A percentile compares a stretch with the other conserved stretches of the same genome.
Evolutionary conservation across 202 grass and related monocot species (phyloP).

Genomic region (Bolboschoenoplectus hybrid): DNA sequence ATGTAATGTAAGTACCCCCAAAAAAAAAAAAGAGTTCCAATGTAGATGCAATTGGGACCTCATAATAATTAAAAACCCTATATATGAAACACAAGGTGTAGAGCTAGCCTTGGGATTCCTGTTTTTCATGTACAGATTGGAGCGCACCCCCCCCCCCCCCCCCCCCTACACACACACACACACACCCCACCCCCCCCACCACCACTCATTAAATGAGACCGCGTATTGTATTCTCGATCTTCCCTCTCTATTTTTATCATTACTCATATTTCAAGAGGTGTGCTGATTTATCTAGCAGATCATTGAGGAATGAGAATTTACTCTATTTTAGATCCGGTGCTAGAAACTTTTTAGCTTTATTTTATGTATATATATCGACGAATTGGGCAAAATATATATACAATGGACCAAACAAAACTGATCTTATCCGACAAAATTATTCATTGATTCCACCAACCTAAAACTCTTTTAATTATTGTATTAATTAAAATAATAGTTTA

Average conservation of each 20-base stretch:
- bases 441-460: neutral
- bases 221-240: neutral
- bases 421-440: neutral
- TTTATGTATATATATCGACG: neutral
- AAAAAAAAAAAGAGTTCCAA: neutral
- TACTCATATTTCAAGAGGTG: neutral
- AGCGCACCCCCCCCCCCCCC: neutral
- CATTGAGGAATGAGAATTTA: neutral
- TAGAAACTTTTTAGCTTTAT: no score
- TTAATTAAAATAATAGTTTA: neutral
- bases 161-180: no score
- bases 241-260: neutral
- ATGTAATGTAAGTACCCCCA: neutral
- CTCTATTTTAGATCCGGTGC: no score
- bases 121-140: neutral
- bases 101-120: neutral
- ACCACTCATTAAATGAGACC: slow-evolving; percentile 26
- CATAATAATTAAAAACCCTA: neutral
- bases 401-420: neutral
- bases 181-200: no score
- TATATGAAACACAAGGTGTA: neutral
- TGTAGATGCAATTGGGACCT: neutral
- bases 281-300: slow-evolving; percentile 11
- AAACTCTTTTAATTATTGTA: neutral
- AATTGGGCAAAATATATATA: neutral